phyloP scores from a whole-genome alignment of 1,284 basidiomycete genomes.

The Sporisorium iseilematis-ciliati region DNA sequence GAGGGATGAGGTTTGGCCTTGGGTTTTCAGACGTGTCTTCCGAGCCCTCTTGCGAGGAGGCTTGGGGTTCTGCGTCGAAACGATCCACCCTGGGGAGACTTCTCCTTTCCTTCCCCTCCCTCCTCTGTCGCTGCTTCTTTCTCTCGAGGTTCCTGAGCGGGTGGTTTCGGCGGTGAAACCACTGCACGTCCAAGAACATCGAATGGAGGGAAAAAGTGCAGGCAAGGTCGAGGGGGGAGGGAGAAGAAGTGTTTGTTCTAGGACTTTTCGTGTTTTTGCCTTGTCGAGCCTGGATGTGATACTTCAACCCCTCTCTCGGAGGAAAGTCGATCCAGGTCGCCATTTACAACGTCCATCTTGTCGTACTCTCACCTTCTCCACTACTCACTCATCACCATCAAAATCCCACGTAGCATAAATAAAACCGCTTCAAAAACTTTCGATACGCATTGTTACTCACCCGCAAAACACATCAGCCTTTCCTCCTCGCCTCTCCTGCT shows the following conservation, averaged over 20 bases:
- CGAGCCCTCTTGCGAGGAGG: too few species aligned
- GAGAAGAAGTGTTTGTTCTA: slow-evolving; percentile 3
- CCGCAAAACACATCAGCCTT: not conserved
- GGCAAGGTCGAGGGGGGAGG: too few species aligned
- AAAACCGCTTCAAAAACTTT: not conserved
- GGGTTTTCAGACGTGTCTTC: too few species aligned
- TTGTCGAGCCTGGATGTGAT: slow-evolving; percentile 20
- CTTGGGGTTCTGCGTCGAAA: not conserved
- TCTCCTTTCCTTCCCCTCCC: not conserved
- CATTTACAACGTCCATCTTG: not conserved
- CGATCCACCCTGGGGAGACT: not conserved
- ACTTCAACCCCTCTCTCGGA: not conserved
- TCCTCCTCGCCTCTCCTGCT: too few species aligned
- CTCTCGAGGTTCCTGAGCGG: not conserved
- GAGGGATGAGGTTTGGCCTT: slow-evolving; percentile 7
- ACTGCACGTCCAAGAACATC: too few species aligned
- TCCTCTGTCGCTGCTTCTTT: not conserved
- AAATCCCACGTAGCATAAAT: not conserved
- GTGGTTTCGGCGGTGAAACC: too few species aligned
- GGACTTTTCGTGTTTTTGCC: slow-evolving; percentile 11
- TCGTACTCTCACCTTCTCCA: not conserved
- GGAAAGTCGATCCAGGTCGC: slow-evolving; percentile 8
- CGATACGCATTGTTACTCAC: not conserved
- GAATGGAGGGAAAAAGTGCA: too few species aligned
- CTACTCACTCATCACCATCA: too few species aligned